Evolutionary conservation across 768 basidiomycete species (phyloP).

Genomic region (Hygrocybe coccinea): DNA sequence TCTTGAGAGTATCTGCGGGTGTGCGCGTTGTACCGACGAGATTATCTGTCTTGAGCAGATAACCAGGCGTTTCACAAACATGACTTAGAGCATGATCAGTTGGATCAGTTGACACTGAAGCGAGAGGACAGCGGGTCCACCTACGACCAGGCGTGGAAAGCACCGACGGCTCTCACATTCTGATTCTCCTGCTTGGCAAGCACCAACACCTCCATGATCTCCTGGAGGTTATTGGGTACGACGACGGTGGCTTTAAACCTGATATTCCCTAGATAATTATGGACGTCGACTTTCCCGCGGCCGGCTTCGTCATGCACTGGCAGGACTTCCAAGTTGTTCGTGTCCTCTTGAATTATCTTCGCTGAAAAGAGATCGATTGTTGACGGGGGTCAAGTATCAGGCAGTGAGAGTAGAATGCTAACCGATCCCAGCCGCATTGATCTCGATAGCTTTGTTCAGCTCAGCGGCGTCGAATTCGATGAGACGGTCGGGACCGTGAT

Average conservation of each 20-base stretch:
- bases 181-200: neutral
- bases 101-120: neutral
- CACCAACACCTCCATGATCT: conserved; percentile 1
- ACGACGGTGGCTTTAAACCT: neutral
- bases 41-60: conserved; percentile 1
- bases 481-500: neutral
- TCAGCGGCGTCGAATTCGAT: neutral
- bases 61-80: neutral
- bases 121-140: neutral
- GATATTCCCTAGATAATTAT: conserved; percentile 1
- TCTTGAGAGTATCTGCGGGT: neutral
- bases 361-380: neutral
- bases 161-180: neutral
- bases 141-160: conserved; percentile 1
- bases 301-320: neutral
- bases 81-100: neutral
- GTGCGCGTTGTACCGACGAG: neutral
- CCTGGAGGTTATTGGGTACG: neutral
- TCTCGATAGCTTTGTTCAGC: neutral
- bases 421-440: neutral
- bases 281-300: neutral
- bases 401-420: neutral
- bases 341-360: neutral
- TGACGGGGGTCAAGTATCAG: no score
- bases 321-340: neutral